Conservation (phyloP, 2,329 filamentous ascomycete genomes). For the Capronia americana region DNA sequence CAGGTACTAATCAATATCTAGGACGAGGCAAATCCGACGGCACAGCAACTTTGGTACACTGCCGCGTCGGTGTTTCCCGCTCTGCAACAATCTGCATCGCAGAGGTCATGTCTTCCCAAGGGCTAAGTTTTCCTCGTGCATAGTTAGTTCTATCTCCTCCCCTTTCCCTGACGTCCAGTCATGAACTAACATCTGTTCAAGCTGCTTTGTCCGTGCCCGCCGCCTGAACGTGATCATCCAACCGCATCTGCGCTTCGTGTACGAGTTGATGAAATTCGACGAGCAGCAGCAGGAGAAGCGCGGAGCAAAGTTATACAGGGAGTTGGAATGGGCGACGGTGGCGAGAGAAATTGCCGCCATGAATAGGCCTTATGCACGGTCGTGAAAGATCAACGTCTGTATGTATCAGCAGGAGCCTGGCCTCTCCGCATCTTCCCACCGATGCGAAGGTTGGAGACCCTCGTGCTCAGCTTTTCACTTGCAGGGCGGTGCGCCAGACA, state of each 20-base stretch:
- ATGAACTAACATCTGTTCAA: constrained; percentile 38
- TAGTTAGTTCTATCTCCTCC: constrained; percentile 63
- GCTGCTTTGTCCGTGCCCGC: constrained; percentile 89
- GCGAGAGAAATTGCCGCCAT: constrained; percentile 90
- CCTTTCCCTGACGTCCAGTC: neutral
- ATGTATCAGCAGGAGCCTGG: neutral
- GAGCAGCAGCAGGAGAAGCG: constrained; percentile 63
- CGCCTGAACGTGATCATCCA: constrained; percentile 98
- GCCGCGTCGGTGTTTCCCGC: constrained; percentile 91
- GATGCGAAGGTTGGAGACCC: neutral
- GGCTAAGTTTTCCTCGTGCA: constrained; percentile 84
- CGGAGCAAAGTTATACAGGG: constrained; percentile 64
- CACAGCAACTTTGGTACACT: constrained; percentile 90
- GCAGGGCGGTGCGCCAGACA: too few species aligned
- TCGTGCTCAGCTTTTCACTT: neutral
- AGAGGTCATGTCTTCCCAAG: constrained; percentile 87
- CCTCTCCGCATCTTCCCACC: too few species aligned
- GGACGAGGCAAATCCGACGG: constrained; percentile 78
- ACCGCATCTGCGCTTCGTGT: constrained; percentile 90
- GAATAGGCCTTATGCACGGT: constrained; percentile 90
- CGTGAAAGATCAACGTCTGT: constrained; percentile 38
- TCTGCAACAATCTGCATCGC: constrained; percentile 98
- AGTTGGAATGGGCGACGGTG: constrained; percentile 90
- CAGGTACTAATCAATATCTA: constrained; percentile 48
- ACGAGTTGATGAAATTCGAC: constrained; percentile 96